phyloP scores from a whole-genome alignment of 306 rosid genomes.

The Lagenaria siceraria region DNA sequence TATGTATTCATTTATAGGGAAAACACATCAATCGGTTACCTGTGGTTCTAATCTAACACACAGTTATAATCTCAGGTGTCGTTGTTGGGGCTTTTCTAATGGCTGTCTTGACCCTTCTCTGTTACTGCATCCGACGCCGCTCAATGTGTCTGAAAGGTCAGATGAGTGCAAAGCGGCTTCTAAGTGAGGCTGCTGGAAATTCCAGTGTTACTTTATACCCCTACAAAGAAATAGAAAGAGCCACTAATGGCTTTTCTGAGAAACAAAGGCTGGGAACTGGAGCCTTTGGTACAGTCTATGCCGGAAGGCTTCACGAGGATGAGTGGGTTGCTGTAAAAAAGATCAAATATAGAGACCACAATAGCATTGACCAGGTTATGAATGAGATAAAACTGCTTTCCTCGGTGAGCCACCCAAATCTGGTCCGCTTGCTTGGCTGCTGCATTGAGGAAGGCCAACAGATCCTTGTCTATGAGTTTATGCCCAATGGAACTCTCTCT shows the following conservation, averaged over 20 bases:
- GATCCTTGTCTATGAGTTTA: slow-evolving; percentile 77
- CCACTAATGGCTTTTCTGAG: slow-evolving; percentile 69
- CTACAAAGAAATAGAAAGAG: slow-evolving; percentile 64
- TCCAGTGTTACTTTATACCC: slow-evolving; percentile 63
- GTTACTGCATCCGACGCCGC: slow-evolving; percentile 52
- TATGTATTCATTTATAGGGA: neutral
- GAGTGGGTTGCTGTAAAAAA: slow-evolving; percentile 82
- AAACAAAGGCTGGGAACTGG: slow-evolving; percentile 80
- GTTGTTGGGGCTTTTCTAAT: slow-evolving; percentile 39
- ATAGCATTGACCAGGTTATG: slow-evolving; percentile 80
- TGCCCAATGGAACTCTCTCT: slow-evolving; percentile 86
- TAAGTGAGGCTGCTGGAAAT: slow-evolving; percentile 74
- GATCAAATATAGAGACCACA: slow-evolving; percentile 67
- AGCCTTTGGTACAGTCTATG: slow-evolving; percentile 87
- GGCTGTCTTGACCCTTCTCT: slow-evolving; percentile 33
- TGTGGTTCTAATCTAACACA: neutral
- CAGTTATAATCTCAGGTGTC: slow-evolving; percentile 25
- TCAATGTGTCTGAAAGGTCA: slow-evolving; percentile 48
- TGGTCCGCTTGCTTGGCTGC: slow-evolving; percentile 91
- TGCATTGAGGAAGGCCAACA: slow-evolving; percentile 90
- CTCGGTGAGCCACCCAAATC: slow-evolving; percentile 84
- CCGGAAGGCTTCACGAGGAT: slow-evolving; percentile 64
- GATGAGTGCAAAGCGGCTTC: slow-evolving; percentile 49
- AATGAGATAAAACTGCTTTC: slow-evolving; percentile 94
- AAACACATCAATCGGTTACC: neutral